Percentiles rank a stretch among this genome's conserved stretches.
Evolutionary conservation across 225 moss, liverwort and hornwort genomes (phyloP).

Genomic region (Sphagnum tenellum): DNA sequence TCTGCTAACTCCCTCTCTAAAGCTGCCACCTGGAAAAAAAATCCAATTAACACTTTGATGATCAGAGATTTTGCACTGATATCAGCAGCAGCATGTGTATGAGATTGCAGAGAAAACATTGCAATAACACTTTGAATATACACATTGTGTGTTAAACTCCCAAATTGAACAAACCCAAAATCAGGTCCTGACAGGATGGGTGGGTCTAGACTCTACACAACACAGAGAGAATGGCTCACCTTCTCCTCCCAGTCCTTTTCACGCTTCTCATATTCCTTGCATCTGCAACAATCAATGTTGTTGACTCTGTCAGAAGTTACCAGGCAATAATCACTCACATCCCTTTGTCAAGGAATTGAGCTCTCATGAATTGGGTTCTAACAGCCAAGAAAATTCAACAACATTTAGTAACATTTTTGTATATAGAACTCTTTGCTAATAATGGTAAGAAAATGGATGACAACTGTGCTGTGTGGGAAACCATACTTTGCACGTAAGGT

Average conservation of each 20-base stretch:
- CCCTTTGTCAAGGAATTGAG: no score
- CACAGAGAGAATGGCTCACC: not conserved
- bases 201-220: no score
- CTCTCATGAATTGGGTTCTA: no score
- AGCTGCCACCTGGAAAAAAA: slow-evolving; percentile 10
- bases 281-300: slow-evolving; percentile 7
- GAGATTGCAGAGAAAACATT: not conserved
- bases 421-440: not conserved
- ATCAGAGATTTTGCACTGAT: not conserved
- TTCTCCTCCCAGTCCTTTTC: slow-evolving; percentile 22
- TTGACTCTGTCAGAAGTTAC: no score
- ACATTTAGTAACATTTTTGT: not conserved
- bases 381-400: not conserved
- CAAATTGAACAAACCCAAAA: not conserved
- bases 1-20: slow-evolving; percentile 22
- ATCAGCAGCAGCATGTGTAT: not conserved
- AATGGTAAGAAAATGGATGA: not conserved
- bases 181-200: not conserved
- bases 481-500: slow-evolving; percentile 20
- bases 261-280: slow-evolving; percentile 19
- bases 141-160: not conserved
- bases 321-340: no score
- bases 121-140: not conserved
- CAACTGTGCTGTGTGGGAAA: not conserved
- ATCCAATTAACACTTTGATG: not conserved